Evolutionary conservation across 768 basidiomycete genomes (phyloP).

Genomic region (Lactarius hengduanensis): DNA sequence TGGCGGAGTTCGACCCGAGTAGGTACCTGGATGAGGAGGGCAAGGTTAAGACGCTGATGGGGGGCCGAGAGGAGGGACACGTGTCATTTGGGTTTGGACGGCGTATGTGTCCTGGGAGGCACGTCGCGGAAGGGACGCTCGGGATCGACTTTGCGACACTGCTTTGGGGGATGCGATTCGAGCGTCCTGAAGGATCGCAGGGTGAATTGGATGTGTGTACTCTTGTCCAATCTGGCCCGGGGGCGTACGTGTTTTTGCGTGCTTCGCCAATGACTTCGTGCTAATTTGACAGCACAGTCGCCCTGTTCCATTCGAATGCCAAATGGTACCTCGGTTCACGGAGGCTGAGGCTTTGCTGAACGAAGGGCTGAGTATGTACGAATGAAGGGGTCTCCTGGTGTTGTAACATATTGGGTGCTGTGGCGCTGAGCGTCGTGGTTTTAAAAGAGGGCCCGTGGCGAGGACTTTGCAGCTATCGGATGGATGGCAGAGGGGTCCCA

Average conservation of each 20-base stretch:
- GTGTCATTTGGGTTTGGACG: slow-evolving; percentile 33
- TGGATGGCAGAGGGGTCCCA: too few species aligned
- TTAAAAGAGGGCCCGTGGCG: background rate
- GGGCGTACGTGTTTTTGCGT: slow-evolving; percentile 12
- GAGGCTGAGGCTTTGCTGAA: slow-evolving; percentile 1
- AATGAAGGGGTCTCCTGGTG: background rate
- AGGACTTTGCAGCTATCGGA: too few species aligned
- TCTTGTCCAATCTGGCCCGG: background rate
- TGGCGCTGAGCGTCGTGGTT: background rate
- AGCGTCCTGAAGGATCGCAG: slow-evolving; percentile 2
- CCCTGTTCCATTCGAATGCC: slow-evolving; percentile 22
- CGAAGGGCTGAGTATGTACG: background rate
- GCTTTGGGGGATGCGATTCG: slow-evolving; percentile 32
- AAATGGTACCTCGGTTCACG: slow-evolving; percentile 21
- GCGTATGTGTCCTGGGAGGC: slow-evolving; percentile 36
- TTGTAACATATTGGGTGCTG: background rate
- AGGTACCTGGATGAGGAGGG: slow-evolving; percentile 9
- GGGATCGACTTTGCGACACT: slow-evolving; percentile 36
- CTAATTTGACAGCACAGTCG: slow-evolving; percentile 1
- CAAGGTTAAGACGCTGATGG: slow-evolving; percentile 7
- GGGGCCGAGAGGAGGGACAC: slow-evolving; percentile 34
- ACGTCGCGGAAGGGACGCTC: slow-evolving; percentile 35
- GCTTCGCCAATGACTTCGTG: background rate
- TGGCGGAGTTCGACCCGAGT: background rate
- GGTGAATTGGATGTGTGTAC: slow-evolving; percentile 9